Conservation (phyloP, 2,329 filamentous ascomycete species). For the Phialophora expanda region DNA sequence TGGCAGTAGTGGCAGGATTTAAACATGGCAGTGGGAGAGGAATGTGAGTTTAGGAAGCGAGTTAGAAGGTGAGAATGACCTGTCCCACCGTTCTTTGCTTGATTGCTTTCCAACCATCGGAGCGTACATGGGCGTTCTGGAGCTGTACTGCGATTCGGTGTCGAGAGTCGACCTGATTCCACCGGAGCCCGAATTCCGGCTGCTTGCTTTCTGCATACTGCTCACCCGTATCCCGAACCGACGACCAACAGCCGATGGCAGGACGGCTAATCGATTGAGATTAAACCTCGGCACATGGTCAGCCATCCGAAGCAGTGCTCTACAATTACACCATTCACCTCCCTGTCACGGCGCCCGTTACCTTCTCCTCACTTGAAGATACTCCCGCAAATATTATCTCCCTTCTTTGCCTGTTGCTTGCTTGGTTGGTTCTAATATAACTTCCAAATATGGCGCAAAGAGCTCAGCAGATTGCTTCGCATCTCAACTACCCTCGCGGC, state of each 20-base stretch:
- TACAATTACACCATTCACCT: not conserved
- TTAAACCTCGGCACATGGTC: not conserved
- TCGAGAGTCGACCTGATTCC: not conserved
- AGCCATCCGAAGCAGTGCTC: not conserved
- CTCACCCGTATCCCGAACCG: no score
- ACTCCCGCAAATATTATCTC: not conserved
- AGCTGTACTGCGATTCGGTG: not conserved
- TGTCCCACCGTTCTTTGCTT: not conserved
- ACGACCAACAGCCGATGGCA: no score
- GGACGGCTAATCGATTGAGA: not conserved
- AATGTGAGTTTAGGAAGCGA: not conserved
- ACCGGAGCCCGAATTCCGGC: not conserved
- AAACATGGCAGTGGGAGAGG: not conserved
- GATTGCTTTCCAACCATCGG: not conserved
- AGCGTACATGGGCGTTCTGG: not conserved
- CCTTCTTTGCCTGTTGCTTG: not conserved
- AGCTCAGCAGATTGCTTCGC: constrained; percentile 68
- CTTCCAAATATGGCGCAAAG: constrained; percentile 34
- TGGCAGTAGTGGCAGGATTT: constrained; percentile 14
- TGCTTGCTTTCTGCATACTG: not conserved
- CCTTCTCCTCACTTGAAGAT: not conserved
- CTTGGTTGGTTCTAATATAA: not conserved
- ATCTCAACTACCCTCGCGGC: constrained; percentile 82
- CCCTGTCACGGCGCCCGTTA: no score
- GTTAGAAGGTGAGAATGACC: not conserved